Conservation (phyloP, 75 land plant genomes). For the Sequoiadendron giganteum region DNA sequence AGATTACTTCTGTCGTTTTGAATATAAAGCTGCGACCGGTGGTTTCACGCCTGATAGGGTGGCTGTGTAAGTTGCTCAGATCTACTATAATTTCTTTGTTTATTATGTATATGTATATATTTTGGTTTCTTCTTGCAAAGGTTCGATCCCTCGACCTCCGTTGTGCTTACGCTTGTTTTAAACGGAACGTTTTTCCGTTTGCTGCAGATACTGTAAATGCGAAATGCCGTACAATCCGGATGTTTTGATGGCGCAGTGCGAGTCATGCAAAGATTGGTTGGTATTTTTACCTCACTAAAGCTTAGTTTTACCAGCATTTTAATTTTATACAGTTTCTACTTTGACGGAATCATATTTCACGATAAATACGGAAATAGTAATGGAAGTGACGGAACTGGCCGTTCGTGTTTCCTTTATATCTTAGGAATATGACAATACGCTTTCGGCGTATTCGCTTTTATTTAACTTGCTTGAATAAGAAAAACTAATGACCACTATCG, state of each 20-base stretch:
- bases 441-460: neutral
- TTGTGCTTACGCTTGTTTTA: neutral
- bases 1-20: slow-evolving; percentile 43
- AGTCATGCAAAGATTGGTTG: slow-evolving; percentile 38
- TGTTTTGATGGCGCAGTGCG: slow-evolving; percentile 42
- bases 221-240: slow-evolving; percentile 45
- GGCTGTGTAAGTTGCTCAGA: slow-evolving; percentile 28
- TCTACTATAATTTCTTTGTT: neutral
- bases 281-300: slow-evolving; percentile 1
- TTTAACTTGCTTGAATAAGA: neutral
- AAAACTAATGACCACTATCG: neutral
- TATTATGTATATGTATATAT: neutral
- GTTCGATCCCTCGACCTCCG: slow-evolving; percentile 3
- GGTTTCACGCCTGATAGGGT: slow-evolving; percentile 35
- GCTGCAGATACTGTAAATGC: slow-evolving; percentile 27
- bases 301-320: neutral
- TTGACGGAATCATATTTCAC: neutral
- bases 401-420: neutral
- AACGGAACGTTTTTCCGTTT: neutral
- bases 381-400: neutral
- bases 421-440: neutral
- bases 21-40: slow-evolving; percentile 41
- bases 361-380: neutral
- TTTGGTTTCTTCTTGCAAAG: neutral
- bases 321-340: neutral